A percentile compares a stretch with the other conserved stretches of the same genome.
These are phyloP conservation scores for Phytophthora pisi DNA, from an alignment of 352 stramenopile genomes.

Conservation along the genomic window DNA sequence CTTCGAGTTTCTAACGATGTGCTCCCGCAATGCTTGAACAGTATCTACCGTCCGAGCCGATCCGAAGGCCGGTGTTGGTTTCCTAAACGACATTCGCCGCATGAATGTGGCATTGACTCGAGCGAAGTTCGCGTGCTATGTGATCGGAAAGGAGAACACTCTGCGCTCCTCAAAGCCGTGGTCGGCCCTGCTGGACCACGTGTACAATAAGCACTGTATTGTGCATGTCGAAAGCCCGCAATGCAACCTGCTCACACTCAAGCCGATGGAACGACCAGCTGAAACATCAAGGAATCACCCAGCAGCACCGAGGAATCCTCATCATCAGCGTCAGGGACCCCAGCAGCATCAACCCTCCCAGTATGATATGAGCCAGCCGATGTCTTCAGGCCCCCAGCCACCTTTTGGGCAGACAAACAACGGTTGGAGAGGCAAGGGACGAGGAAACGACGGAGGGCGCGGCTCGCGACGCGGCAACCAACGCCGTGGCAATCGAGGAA, in stretches of 20 bases:
- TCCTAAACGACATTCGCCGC: conserved; percentile 88
- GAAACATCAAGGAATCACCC: conserved; percentile 23
- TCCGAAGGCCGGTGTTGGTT: conserved; percentile 81
- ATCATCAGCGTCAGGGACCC: conserved; percentile 28
- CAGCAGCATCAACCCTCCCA: conserved; percentile 15
- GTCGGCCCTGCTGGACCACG: conserved; percentile 78
- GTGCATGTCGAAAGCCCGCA: conserved; percentile 84
- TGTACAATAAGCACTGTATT: conserved; percentile 66
- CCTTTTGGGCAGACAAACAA: conserved; percentile 26
- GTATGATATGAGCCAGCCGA: conserved; percentile 18
- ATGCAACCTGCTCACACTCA: conserved; percentile 76
- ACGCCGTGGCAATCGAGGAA: conserved; percentile 38
- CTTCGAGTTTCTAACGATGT: conserved; percentile 20
- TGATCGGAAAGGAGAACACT: conserved; percentile 85
- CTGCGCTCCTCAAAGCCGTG: conserved; percentile 87
- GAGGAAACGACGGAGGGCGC: conserved; percentile 38
- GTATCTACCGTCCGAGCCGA: conserved; percentile 89
- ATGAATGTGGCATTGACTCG: conserved; percentile 91
- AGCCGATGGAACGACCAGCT: conserved; percentile 56
- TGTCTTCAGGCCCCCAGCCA: conserved; percentile 10
- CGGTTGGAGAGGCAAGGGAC: conserved; percentile 43
- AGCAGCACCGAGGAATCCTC: conserved; percentile 18
- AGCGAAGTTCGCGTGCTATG: conserved; percentile 89
- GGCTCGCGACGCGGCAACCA: conserved; percentile 30
- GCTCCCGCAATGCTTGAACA: conserved; percentile 29